phyloP scores from a whole-genome alignment of 331 rosid genomes.

The Pyrus hybrid region DNA sequence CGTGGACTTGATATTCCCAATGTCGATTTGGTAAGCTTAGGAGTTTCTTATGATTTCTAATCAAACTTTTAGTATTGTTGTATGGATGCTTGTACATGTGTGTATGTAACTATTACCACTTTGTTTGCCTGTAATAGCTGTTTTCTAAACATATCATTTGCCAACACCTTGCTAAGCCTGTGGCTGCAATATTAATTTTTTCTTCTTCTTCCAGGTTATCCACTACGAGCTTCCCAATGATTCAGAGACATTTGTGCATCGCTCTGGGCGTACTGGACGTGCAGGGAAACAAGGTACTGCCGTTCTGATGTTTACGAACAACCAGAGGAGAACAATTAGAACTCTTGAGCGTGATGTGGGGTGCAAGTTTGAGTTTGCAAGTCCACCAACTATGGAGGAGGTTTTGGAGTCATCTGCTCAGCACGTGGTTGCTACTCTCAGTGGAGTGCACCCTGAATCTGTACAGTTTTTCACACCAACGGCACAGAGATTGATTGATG shows the following conservation, averaged over 20 bases:
- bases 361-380: conserved; percentile 75
- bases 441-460: conserved; percentile 84
- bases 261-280: conserved; percentile 99
- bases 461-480: conserved; percentile 74
- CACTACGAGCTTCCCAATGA: conserved; percentile 99
- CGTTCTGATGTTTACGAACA: conserved; percentile 75
- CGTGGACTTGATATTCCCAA: conserved; percentile 98
- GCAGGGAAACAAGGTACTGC: conserved; percentile 91
- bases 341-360: conserved; percentile 98
- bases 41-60: conserved; percentile 6
- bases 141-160: background rate
- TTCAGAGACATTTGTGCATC: conserved; percentile 97
- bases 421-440: conserved; percentile 79
- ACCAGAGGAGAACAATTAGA: conserved; percentile 91
- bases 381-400: conserved; percentile 62
- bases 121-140: background rate
- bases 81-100: conserved; percentile 7
- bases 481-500: conserved; percentile 71
- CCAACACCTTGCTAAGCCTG: conserved; percentile 4
- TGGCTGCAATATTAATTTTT: background rate
- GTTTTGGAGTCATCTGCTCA: conserved; percentile 79
- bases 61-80: background rate
- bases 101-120: background rate
- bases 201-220: conserved; percentile 47
- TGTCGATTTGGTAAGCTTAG: conserved; percentile 74